Conservation (phyloP, 2,329 filamentous ascomycete genomes). For the Penicillium hesseltinei region DNA sequence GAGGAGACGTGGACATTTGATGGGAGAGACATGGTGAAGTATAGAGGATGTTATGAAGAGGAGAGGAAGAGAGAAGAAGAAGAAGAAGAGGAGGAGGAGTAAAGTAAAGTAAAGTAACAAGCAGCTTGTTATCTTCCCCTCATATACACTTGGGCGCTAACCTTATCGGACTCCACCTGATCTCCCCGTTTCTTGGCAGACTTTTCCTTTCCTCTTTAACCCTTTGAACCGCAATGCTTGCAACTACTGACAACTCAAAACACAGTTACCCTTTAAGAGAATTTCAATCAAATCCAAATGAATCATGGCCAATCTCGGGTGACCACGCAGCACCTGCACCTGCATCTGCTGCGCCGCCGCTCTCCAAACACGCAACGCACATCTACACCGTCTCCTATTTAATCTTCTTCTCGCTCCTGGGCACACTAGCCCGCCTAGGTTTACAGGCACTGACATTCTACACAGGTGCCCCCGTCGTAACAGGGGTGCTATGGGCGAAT, state of each 20-base stretch:
- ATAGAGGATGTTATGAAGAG: neutral
- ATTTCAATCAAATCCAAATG: neutral
- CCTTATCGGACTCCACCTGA: slow-evolving; percentile 10
- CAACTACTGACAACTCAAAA: neutral
- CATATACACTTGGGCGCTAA: neutral
- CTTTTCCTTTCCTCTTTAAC: neutral
- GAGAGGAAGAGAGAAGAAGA: neutral
- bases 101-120: neutral
- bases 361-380: slow-evolving; percentile 56
- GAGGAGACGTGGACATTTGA: slow-evolving; percentile 69
- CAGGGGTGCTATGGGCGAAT: slow-evolving; percentile 82
- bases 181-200: slow-evolving; percentile 8
- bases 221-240: neutral
- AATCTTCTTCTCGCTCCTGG: slow-evolving; percentile 78
- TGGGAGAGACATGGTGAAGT: slow-evolving; percentile 42
- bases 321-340: slow-evolving; percentile 14
- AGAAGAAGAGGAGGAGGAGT: neutral
- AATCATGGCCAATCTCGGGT: slow-evolving; percentile 11
- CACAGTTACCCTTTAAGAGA: neutral
- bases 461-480: slow-evolving; percentile 70
- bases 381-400: slow-evolving; percentile 77
- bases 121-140: slow-evolving; percentile 14
- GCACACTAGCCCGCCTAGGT: slow-evolving; percentile 79
- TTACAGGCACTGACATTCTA: slow-evolving; percentile 77
- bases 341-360: slow-evolving; percentile 15